Base-by-base conservation (phyloP, 768 basidiomycete genomes). In the Lactifluus piperatus region DNA sequence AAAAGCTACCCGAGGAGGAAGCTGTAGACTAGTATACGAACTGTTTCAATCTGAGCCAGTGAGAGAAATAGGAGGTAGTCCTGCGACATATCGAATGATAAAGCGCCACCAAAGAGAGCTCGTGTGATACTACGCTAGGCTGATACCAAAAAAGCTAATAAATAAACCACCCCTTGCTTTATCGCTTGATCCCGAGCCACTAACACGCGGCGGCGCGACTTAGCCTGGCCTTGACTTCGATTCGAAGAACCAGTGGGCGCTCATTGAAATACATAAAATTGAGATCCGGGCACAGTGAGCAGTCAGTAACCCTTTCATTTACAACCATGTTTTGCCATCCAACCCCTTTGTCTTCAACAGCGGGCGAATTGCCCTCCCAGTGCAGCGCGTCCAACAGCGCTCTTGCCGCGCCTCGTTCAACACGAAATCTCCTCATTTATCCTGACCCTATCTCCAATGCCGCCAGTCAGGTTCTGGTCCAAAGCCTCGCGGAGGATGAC, bases 1-100 rank as follows among this genome's bases (percentile, higher is more conserved):
- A 51, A 43, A 32, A 56, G 29, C 47, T 18, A 22, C 18, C 18
- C 26, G 26, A 26, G 9, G 11, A 54, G 2, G 14, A 29, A 30
- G 18, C 26, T 30, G 11, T 24, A 51, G n/a, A 22, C 11, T 10
- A 27, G 13, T n/a, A 22, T 53, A 51, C 54, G 20, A 4, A 60
- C 58, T 3, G 53, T 37, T 46, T 56, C 44, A 16, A 61, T 61
- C n/a, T 61, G 54, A 51, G 51, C 55, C 44, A 24, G 14, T 3
- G 54, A 39, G n/a, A 61, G 54, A 20, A 43, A 49, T 6, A 32
- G 39, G 22, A 51, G 49, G 13, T 45, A 22, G n/a, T 41, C 24
- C 20, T 47, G 34, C 13, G 44, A 20, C 51, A 52, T 58, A 29
- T 48, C 10, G 48, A 49, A 34, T 36, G 5, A 0, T 39, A n/a